Base-by-base conservation (phyloP, 1,284 basidiomycete species). In the Xanthoconium separans region DNA sequence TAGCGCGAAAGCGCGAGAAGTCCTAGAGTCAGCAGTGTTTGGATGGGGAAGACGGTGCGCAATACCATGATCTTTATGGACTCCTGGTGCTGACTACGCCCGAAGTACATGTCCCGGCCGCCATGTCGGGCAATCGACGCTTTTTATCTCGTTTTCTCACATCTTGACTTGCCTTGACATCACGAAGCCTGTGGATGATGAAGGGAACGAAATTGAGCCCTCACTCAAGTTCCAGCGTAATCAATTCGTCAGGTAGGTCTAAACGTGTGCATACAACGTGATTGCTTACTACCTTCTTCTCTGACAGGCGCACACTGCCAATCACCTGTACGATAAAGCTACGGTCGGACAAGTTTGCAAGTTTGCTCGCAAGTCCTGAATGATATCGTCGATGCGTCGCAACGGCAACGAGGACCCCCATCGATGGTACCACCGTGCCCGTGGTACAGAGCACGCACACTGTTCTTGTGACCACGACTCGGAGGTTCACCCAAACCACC, bases 31-130 rank as follows among this genome's bases (percentile, higher is more conserved):
- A 9, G 34, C 42, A 9, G 42, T 55, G 6, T 55, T 27, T 10
- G 54, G 51, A 9, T 55, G 54, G 54, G 54, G 51, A 20, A 48
- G 37, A 54, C 54, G 51, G 54, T 55, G 30, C 18, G 9, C 30
- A 13, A 11, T 4, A 9, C 10, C 9, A 16, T 8, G 5, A 20
- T 40, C 20, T 33, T 9, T 31, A 24, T 24, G 2, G 2, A 1
- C 2, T 13, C 16, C 7, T 10, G 11, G 11, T 10, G 10, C 47
- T 53, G 29, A 53, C 22, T 31, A 18, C 5, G 11, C 10, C 16
- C 2, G 7, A 24, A 53, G 52, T 12, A 5, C 48, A 18, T 53
- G 52, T 11, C 52, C 52, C 2, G 52, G 52, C 12, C 47, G 52
- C 47, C 52, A 53, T 13, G 36, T 53, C 24, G 52, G 47, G 8